Percentiles rank a stretch among this genome's conserved stretches.
Conservation (phyloP, 208 protist species). For the Acanthamoeba polyphaga region DNA sequence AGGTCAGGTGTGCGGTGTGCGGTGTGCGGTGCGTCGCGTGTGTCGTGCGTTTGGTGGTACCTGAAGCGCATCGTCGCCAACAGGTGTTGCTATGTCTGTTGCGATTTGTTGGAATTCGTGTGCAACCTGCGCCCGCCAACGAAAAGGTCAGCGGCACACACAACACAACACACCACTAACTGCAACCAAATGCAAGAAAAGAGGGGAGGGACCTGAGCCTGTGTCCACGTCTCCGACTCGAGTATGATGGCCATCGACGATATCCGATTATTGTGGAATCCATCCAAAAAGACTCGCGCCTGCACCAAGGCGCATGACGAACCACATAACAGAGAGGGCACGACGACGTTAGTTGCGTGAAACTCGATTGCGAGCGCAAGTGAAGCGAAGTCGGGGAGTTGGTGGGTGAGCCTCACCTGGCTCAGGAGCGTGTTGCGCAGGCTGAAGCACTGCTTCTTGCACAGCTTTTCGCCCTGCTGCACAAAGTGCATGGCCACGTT, state of each 20-base stretch:
- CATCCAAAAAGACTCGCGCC: constrained; percentile 58
- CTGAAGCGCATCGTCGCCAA: background rate
- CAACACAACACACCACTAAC: too few species aligned
- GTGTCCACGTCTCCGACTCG: constrained; percentile 66
- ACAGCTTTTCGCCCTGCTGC: constrained; percentile 51
- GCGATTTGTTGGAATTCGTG: constrained; percentile 74
- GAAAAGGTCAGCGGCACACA: background rate
- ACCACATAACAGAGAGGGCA: background rate
- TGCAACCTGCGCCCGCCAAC: constrained; percentile 27
- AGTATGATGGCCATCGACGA: constrained; percentile 71
- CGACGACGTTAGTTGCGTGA: background rate
- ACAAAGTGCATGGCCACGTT: constrained; percentile 53
- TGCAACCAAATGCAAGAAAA: too few species aligned
- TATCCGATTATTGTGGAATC: constrained; percentile 61
- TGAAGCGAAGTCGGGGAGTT: background rate
- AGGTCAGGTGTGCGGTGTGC: background rate
- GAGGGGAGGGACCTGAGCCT: background rate
- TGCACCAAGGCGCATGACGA: background rate
- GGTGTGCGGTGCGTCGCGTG: background rate
- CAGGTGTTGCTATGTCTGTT: background rate
- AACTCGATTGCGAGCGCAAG: background rate
- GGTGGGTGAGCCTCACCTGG: background rate
- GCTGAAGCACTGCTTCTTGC: constrained; percentile 64
- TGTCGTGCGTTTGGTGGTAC: background rate
- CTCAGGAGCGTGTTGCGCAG: constrained; percentile 26